Evolutionary conservation across 2,329 filamentous ascomycete genomes (phyloP).

Genomic region (Cadophora sp.): DNA sequence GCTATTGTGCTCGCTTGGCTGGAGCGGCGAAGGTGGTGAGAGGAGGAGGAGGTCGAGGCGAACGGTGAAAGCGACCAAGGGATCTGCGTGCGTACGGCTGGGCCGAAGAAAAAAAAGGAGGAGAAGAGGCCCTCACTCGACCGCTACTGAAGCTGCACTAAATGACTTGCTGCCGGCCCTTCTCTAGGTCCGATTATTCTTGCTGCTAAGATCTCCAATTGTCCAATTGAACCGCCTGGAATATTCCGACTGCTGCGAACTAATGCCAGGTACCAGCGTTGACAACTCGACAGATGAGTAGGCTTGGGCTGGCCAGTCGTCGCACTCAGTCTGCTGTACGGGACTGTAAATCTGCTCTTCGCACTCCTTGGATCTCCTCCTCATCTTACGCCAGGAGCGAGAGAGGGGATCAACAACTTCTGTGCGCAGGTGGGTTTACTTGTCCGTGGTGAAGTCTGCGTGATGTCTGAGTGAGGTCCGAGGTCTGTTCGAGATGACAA

Average conservation of each 20-base stretch:
- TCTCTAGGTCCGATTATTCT: neutral
- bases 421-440: neutral
- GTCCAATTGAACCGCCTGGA: constrained; percentile 25
- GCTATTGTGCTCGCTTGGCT: constrained; percentile 2
- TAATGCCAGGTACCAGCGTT: constrained; percentile 36
- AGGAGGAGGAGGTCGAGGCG: neutral
- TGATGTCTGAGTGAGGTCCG: neutral
- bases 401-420: constrained; percentile 11
- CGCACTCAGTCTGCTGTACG: too few species aligned
- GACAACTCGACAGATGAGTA: neutral
- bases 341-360: neutral
- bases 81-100: constrained; percentile 5
- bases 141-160: neutral
- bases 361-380: constrained; percentile 18
- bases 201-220: constrained; percentile 13
- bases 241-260: constrained; percentile 32
- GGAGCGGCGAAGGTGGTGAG: neutral
- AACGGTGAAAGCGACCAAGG: neutral
- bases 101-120: neutral
- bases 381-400: constrained; percentile 26
- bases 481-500: constrained; percentile 21
- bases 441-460: neutral
- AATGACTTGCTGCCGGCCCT: neutral
- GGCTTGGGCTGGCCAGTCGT: neutral
- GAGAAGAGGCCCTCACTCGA: neutral